phyloP scores from a whole-genome alignment of 345 rosid species.

The Dovyalis caffra region DNA sequence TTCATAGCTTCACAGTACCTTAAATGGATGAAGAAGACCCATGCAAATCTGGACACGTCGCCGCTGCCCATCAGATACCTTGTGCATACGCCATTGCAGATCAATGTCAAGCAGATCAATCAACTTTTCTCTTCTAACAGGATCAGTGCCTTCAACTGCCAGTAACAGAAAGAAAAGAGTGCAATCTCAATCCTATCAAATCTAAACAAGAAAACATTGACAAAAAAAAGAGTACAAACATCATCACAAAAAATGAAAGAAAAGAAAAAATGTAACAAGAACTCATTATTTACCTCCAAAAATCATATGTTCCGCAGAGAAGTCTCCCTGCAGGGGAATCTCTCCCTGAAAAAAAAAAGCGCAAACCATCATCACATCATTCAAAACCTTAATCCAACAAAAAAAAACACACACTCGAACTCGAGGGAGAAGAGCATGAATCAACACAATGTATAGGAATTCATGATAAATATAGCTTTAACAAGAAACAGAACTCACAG shows the following conservation, averaged over 20 bases:
- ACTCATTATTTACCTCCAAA: conserved; percentile 63
- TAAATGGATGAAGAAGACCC: conserved; percentile 94
- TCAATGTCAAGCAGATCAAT: conserved; percentile 95
- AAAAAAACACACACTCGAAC: no score
- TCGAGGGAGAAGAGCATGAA: not conserved
- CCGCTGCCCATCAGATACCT: conserved; percentile 96
- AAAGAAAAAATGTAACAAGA: not conserved
- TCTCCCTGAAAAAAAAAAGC: conserved; percentile 56
- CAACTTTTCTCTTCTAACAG: conserved; percentile 74
- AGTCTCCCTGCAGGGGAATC: conserved; percentile 95
- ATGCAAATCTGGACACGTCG: conserved; percentile 97
- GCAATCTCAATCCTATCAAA: not conserved
- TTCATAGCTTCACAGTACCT: conserved; percentile 44
- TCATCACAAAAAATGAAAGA: not conserved
- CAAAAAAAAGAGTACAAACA: not conserved
- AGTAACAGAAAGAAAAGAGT: not conserved
- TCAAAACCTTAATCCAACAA: not conserved
- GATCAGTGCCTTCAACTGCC: conserved; percentile 91
- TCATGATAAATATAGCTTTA: no score
- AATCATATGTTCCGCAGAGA: conserved; percentile 94
- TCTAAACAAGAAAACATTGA: not conserved
- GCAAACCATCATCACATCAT: not conserved
- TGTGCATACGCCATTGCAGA: conserved; percentile 96
- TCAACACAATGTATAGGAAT: not conserved
- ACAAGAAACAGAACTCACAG: not conserved